Percentiles rank a stretch among this genome's conserved stretches.
Evolutionary conservation across 1,139 yeast genomes (phyloP).

Genomic region (Candida freyschussii): DNA sequence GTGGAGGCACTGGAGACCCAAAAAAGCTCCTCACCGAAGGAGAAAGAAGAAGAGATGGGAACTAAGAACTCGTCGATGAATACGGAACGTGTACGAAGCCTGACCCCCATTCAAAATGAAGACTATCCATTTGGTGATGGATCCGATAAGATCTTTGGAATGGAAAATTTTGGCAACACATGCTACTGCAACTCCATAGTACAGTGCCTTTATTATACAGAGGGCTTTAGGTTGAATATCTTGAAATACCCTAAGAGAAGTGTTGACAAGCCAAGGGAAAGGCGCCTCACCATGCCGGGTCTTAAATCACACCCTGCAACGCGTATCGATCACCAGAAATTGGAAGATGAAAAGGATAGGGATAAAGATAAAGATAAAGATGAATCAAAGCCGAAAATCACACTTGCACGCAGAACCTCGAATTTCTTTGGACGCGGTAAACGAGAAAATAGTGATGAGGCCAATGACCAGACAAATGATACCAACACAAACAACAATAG

Average conservation of each 20-base stretch:
- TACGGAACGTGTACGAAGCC: not conserved
- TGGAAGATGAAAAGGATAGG: slow-evolving; percentile 4
- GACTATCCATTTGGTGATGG: slow-evolving; percentile 54
- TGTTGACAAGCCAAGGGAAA: slow-evolving; percentile 26
- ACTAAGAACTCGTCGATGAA: no score
- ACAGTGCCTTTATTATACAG: slow-evolving; percentile 79
- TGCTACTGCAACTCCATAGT: slow-evolving; percentile 92
- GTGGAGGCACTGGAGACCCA: not conserved
- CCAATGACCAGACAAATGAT: slow-evolving; percentile 3
- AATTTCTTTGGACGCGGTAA: slow-evolving; percentile 25
- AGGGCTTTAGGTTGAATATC: slow-evolving; percentile 59
- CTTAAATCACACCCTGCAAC: slow-evolving; percentile 30
- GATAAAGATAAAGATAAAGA: slow-evolving; percentile 5
- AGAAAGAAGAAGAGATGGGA: slow-evolving; percentile 3
- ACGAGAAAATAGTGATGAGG: slow-evolving; percentile 14
- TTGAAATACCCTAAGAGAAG: slow-evolving; percentile 40
- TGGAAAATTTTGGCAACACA: slow-evolving; percentile 93
- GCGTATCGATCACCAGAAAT: slow-evolving; percentile 4
- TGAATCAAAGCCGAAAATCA: slow-evolving; percentile 8
- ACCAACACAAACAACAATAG: not conserved
- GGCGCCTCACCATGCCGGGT: slow-evolving; percentile 41
- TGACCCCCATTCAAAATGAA: no score
- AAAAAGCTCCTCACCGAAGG: slow-evolving; percentile 1
- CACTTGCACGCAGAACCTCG: slow-evolving; percentile 22
- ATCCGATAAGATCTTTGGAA: slow-evolving; percentile 73